phyloP scores from a whole-genome alignment of 352 stramenopile genomes.

The Pythium volutum region DNA sequence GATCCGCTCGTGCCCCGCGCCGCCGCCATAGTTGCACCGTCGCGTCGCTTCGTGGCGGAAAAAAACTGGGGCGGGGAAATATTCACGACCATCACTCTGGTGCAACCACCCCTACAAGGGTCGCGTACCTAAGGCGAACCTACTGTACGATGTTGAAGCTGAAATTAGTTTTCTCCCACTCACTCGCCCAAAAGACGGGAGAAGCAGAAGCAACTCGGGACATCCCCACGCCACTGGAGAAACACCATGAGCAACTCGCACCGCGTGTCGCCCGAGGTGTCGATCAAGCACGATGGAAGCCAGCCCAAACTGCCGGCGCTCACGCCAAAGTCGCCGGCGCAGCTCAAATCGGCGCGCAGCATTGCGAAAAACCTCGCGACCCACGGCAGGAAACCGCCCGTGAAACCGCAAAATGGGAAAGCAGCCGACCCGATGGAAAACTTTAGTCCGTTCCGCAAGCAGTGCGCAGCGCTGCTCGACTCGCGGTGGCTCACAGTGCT shows the following conservation, averaged over 20 bases:
- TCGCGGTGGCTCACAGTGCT: conserved; percentile 67
- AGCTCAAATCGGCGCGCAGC: conserved; percentile 33
- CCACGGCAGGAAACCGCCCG: background rate
- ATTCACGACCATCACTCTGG: conserved; percentile 21
- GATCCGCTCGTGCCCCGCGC: conserved; percentile 37
- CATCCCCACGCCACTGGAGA: too few species aligned
- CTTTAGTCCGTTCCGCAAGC: conserved; percentile 35
- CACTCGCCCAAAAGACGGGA: too few species aligned
- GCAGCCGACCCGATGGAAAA: conserved; percentile 35
- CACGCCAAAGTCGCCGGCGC: conserved; percentile 56
- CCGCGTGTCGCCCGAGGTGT: conserved; percentile 71
- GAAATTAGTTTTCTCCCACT: background rate
- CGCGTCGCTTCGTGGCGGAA: background rate
- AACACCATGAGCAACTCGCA: conserved; percentile 33
- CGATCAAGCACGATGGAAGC: conserved; percentile 50
- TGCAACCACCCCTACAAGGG: background rate
- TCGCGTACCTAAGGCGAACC: conserved; percentile 5
- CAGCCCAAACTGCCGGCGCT: conserved; percentile 42
- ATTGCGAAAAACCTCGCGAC: conserved; percentile 23
- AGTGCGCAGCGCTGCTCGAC: conserved; percentile 59
- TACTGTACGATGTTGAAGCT: conserved; percentile 9
- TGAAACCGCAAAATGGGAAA: conserved; percentile 14
- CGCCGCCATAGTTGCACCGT: conserved; percentile 9
- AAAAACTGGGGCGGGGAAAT: background rate
- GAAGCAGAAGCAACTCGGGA: background rate